These are phyloP conservation scores for Spatholobus suberectus DNA, from an alignment of 306 rosid genomes.

Conservation along the genomic window DNA sequence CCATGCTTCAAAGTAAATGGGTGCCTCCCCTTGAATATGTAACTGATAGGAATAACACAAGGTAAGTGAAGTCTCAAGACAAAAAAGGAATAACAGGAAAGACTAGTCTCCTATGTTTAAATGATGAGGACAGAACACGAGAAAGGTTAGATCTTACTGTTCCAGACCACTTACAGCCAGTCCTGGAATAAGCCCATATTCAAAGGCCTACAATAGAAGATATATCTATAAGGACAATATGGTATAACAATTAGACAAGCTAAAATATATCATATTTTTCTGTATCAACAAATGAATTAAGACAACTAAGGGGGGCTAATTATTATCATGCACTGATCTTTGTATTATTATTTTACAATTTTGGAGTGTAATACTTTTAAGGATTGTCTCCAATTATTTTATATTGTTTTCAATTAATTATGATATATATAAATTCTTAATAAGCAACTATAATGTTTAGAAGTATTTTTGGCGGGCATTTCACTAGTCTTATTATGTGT, in stretches of 20 bases:
- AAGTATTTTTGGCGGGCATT: not conserved
- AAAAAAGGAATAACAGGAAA: slow-evolving; percentile 22
- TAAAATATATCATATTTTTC: slow-evolving; percentile 20
- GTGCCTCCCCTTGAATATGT: slow-evolving; percentile 80
- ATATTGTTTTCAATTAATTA: not conserved
- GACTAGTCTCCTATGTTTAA: slow-evolving; percentile 20
- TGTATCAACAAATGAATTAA: not conserved
- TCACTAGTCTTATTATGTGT: not conserved
- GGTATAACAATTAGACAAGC: not conserved
- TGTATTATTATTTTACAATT: not conserved
- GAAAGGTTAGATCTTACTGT: slow-evolving; percentile 68
- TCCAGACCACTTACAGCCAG: slow-evolving; percentile 86
- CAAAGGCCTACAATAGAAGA: slow-evolving; percentile 71
- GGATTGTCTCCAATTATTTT: slow-evolving; percentile 2
- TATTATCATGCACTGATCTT: not conserved
- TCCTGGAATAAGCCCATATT: slow-evolving; percentile 90
- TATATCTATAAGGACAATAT: slow-evolving; percentile 29
- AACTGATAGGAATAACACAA: slow-evolving; percentile 58
- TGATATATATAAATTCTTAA: not conserved
- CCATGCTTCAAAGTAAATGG: slow-evolving; percentile 90
- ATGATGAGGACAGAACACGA: slow-evolving; percentile 25
- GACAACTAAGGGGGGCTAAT: not conserved
- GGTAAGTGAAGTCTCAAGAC: slow-evolving; percentile 33
- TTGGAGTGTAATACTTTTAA: not conserved
- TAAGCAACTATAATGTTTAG: not conserved